Percentiles rank a stretch among this genome's conserved stretches.
phyloP scores from a whole-genome alignment of 192 early-diverging fungal genomes.

The Entomortierella chlamydospora region DNA sequence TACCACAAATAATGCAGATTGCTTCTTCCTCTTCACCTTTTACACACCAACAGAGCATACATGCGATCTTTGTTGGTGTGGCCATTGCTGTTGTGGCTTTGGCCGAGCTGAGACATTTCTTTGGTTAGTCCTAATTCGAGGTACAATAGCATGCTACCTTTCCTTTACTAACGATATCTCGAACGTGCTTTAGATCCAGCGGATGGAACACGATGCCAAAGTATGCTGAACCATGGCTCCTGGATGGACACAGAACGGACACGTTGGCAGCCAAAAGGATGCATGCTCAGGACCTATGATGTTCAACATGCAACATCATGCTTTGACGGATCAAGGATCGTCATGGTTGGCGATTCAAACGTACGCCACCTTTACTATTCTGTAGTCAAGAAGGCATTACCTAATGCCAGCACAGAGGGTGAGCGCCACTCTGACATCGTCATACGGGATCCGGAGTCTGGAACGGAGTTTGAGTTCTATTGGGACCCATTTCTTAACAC shows the following conservation, averaged over 20 bases:
- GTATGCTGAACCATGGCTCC: conserved; percentile 63
- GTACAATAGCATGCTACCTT: too few species aligned
- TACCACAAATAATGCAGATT: conserved; percentile 14
- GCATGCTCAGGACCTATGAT: conserved; percentile 70
- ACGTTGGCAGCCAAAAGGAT: conserved; percentile 70
- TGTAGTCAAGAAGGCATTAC: conserved; percentile 59
- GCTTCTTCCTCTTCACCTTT: neutral
- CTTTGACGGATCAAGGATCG: conserved; percentile 55
- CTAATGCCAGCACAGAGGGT: conserved; percentile 31
- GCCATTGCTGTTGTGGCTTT: conserved; percentile 4
- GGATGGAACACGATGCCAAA: conserved; percentile 54
- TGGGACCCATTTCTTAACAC: conserved; percentile 81
- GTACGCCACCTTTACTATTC: conserved; percentile 71
- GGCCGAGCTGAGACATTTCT: conserved; percentile 10
- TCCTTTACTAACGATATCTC: too few species aligned
- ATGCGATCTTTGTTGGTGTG: conserved; percentile 15
- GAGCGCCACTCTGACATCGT: conserved; percentile 59
- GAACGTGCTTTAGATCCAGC: conserved; percentile 37
- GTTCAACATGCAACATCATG: conserved; percentile 57
- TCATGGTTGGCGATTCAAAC: conserved; percentile 79
- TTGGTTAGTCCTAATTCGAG: conserved; percentile 7
- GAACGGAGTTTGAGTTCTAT: conserved; percentile 64
- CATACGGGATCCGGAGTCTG: conserved; percentile 33
- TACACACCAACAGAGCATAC: neutral
- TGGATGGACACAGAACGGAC: conserved; percentile 59